Conservation (phyloP, 176 grass and related monocot species). For the Lolium rigidum region DNA sequence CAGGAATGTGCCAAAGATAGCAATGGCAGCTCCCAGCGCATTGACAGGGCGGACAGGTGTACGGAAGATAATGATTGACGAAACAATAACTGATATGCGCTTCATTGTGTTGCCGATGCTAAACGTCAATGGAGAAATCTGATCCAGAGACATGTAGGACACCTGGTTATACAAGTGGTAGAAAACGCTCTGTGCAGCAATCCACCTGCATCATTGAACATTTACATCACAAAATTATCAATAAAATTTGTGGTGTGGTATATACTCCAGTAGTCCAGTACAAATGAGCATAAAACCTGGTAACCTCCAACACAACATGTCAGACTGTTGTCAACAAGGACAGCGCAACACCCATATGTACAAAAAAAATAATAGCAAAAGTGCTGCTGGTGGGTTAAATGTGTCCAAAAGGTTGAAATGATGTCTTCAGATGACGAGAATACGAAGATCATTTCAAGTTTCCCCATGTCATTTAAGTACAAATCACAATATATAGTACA, state of each 20-base stretch:
- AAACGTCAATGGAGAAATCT: constrained; percentile 94
- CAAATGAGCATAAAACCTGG: neutral
- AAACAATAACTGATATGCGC: constrained; percentile 95
- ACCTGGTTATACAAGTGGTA: constrained; percentile 98
- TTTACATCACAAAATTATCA: constrained; percentile 24
- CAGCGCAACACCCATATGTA: neutral
- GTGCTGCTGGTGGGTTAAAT: neutral
- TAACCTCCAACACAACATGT: neutral
- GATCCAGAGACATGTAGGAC: constrained; percentile 90
- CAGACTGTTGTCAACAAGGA: neutral
- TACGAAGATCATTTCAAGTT: neutral
- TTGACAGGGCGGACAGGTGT: constrained; percentile 87
- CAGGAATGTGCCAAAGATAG: constrained; percentile 90
- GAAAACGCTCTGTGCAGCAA: constrained; percentile 89
- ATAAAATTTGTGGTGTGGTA: neutral
- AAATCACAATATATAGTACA: neutral
- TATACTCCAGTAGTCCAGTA: neutral
- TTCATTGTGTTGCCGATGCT: constrained; percentile 97
- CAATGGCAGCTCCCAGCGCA: constrained; percentile 90
- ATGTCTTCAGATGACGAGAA: constrained; percentile 6
- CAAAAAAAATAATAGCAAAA: neutral
- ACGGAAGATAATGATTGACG: constrained; percentile 92
- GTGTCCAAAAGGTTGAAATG: constrained; percentile 1
- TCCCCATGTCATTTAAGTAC: neutral
- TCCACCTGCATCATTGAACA: constrained; percentile 70